These are phyloP conservation scores for Yarrowia sp. DNA, from an alignment of 805 yeast genomes.

Conservation along the genomic window DNA sequence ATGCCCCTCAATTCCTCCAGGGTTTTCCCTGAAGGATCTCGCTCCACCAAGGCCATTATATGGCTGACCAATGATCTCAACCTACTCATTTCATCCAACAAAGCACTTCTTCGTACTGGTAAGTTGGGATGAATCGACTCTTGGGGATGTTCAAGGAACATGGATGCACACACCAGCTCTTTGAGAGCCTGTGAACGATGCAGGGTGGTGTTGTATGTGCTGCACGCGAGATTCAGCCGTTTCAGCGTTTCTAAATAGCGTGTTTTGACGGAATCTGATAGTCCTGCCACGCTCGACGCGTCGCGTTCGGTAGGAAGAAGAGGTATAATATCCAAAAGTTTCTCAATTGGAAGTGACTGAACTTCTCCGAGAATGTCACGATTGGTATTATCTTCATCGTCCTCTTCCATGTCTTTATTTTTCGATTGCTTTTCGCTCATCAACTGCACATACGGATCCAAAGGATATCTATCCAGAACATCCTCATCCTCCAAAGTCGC, in stretches of 20 bases:
- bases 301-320: constrained; percentile 11
- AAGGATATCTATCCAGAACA: background rate
- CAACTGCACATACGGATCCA: constrained; percentile 1
- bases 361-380: background rate
- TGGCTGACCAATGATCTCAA: background rate
- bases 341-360: background rate
- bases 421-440: background rate
- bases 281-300: background rate
- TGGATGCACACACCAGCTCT: background rate
- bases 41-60: background rate
- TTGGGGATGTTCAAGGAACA: constrained; percentile 3
- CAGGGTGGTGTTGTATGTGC: background rate
- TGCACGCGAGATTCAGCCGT: background rate
- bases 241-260: background rate
- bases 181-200: constrained; percentile 10
- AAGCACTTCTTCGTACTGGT: constrained; percentile 1
- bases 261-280: background rate
- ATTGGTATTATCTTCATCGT: background rate
- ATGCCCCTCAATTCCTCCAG: background rate
- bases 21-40: background rate
- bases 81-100: constrained; percentile 1
- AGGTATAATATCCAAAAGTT: constrained; percentile 1
- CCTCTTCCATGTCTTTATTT: background rate
- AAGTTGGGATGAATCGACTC: background rate
- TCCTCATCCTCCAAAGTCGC: background rate